Base-by-base conservation (phyloP, 768 basidiomycete genomes). In the Paxillus rubicundulus region DNA sequence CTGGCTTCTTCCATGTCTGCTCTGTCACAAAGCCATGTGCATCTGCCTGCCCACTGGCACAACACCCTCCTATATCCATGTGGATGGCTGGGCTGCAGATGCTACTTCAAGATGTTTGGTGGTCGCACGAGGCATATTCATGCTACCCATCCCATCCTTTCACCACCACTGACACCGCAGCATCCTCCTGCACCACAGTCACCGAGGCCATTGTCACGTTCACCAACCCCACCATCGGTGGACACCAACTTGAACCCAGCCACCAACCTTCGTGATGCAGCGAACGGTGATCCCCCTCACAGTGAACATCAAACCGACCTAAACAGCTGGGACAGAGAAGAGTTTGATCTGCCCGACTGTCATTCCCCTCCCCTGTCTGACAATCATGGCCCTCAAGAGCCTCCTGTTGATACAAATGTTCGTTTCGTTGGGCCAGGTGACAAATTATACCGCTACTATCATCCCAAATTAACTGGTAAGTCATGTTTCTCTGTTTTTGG, bases 401-500 rank as follows among this genome's bases (percentile, higher is more conserved):
- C 27, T 17, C 32, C 32, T 33, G 10, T 12, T 12, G 5, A 33
- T 33, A 9, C 10, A 12, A 33, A 33, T 33, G 14, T 33, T n/a
- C 16, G 27, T 12, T 57, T 43, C 37, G 46, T 30, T 13, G 47
- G 55, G 17, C 51, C 42, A 17, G 37, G 37, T 13, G 20, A 49
- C 32, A 48, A 28, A 20, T 34, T 50, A 8, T 56, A 56, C 13
- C 20, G 42, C 5, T 28, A 33, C 13, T 56, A 56, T 17, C 51
- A 56, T 7, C 33, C 41, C 3, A 28, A 47, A 17, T 32, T 56
- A 17, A 52, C 16, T 41, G 47, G 55, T 49, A 45, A 30, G 42
- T 30, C 24, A 16, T 18, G n/a, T 47, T 36, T 16, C 13, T 30
- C 36, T 38, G 32, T 53, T 4, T 47, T n/a, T n/a, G 17, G 24